These are phyloP conservation scores for Phialocephala sp. DNA, from an alignment of 2,329 filamentous ascomycete species.

Conservation along the genomic window DNA sequence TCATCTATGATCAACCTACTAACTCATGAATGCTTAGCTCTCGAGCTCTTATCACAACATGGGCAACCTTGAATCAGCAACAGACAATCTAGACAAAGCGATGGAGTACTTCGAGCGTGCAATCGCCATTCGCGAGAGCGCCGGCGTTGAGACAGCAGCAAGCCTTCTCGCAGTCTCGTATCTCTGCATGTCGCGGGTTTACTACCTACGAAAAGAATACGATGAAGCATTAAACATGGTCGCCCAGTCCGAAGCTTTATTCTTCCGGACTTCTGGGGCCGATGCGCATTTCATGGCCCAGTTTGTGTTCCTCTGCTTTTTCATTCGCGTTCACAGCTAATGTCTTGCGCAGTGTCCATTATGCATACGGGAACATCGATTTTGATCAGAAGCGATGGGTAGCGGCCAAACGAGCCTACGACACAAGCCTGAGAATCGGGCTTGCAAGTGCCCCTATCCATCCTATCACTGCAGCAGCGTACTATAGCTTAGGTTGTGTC, in stretches of 20 bases:
- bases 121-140: conserved; percentile 22
- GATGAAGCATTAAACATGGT: conserved; percentile 21
- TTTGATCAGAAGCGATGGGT: conserved; percentile 24
- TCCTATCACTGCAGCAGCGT: conserved; percentile 30
- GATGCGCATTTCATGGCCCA: conserved; percentile 30
- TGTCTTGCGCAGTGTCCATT: conserved; percentile 28
- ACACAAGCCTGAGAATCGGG: conserved; percentile 23
- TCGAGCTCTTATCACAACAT: conserved; percentile 30
- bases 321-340: not conserved
- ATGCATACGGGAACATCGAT: conserved; percentile 33
- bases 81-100: conserved; percentile 28
- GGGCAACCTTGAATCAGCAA: conserved; percentile 31
- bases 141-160: conserved; percentile 25
- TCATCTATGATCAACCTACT: not conserved
- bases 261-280: conserved; percentile 25
- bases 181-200: conserved; percentile 26
- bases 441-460: conserved; percentile 29
- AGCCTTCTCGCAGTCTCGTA: conserved; percentile 28
- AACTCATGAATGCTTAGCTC: conserved; percentile 1
- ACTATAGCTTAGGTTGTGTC: conserved; percentile 29
- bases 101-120: conserved; percentile 31
- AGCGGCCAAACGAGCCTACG: conserved; percentile 21
- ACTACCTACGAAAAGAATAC: conserved; percentile 21
- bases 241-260: conserved; percentile 27
- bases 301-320: conserved; percentile 7